Evolutionary conservation across 1,139 yeast genomes (phyloP).

Genomic region (Yamadazyma trypodendri): DNA sequence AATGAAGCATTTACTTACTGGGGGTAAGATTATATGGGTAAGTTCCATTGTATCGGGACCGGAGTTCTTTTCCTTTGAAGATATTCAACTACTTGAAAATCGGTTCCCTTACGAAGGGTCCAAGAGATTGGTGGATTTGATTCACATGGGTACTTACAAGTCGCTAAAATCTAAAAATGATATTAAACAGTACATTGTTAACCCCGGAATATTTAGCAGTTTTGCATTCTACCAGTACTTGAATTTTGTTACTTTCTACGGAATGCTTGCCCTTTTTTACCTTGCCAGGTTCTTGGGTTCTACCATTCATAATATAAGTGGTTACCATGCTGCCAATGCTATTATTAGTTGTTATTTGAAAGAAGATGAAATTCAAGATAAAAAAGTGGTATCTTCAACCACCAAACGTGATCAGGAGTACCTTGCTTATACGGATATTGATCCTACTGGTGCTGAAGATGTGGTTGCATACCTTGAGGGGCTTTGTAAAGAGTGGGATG

Average conservation of each 20-base stretch:
- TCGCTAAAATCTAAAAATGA: slow-evolving; percentile 45
- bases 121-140: slow-evolving; percentile 78
- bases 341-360: slow-evolving; percentile 47
- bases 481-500: slow-evolving; percentile 56
- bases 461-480: slow-evolving; percentile 59
- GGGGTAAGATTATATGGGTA: slow-evolving; percentile 79
- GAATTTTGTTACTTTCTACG: slow-evolving; percentile 74
- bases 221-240: slow-evolving; percentile 75
- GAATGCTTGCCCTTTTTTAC: slow-evolving; percentile 82
- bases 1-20: slow-evolving; percentile 51
- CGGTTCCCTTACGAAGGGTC: slow-evolving; percentile 87
- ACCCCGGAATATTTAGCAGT: slow-evolving; percentile 93
- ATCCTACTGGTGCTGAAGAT: slow-evolving; percentile 62
- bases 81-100: slow-evolving; percentile 66
- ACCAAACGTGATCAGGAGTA: slow-evolving; percentile 63
- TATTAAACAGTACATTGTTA: slow-evolving; percentile 73
- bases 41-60: slow-evolving; percentile 79
- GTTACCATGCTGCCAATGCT: slow-evolving; percentile 87
- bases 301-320: slow-evolving; percentile 83
- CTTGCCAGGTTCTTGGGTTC: slow-evolving; percentile 82
- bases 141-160: slow-evolving; percentile 70
- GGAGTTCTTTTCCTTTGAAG: slow-evolving; percentile 66
- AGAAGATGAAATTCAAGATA: slow-evolving; percentile 42
- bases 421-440: slow-evolving; percentile 54
- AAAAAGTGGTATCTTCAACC: slow-evolving; percentile 77